Evolutionary conservation across 345 rosid species (phyloP).

Genomic region (Eucalyptus sideroxylon): DNA sequence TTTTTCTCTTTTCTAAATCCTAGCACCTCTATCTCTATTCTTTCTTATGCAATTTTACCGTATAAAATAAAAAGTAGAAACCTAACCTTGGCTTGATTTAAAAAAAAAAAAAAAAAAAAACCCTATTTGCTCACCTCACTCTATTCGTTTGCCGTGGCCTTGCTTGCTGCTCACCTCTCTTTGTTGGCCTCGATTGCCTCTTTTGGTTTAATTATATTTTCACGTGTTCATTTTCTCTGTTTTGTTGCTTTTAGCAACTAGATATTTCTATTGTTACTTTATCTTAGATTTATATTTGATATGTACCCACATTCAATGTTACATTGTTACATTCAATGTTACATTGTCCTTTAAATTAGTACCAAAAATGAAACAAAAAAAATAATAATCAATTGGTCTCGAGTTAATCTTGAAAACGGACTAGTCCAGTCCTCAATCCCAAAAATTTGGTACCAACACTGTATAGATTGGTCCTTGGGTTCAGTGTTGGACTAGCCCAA

Average conservation of each 20-base stretch:
- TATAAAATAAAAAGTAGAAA: too few relatives aligned
- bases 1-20: not conserved
- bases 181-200: fast-evolving
- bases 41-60: not conserved
- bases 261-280: not conserved
- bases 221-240: not conserved
- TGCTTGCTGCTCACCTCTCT: too few relatives aligned
- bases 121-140: too few relatives aligned
- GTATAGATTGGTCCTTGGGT: fast-evolving
- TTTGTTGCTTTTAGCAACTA: not conserved
- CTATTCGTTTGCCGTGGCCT: fast-evolving
- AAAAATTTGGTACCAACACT: too few relatives aligned
- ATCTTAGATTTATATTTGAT: too few relatives aligned
- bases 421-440: fast-evolving
- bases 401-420: not conserved
- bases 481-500: not conserved
- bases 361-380: not conserved
- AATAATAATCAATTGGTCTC: fast-evolving
- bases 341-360: too few relatives aligned
- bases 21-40: fast-evolving
- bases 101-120: too few relatives aligned
- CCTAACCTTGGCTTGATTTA: fast-evolving
- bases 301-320: not conserved
- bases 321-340: not conserved
- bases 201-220: not conserved